phyloP scores from a whole-genome alignment of 176 grass and related monocot genomes.

The Hsuehochloa calcarea region DNA sequence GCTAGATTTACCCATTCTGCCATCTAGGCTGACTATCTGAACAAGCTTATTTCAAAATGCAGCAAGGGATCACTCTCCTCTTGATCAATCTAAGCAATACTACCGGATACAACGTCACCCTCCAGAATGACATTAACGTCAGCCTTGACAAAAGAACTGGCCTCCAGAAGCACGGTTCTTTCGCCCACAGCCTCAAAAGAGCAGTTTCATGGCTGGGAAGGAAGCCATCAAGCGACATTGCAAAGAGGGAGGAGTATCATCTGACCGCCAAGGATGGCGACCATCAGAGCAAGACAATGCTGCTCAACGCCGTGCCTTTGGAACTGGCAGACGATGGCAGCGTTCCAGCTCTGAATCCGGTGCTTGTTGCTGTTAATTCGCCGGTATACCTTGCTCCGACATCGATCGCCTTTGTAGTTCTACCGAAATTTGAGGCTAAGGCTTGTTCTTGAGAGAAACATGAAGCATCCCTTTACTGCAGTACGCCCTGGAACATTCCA shows the following conservation, averaged over 20 bases:
- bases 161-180: slow-evolving; percentile 29
- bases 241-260: slow-evolving; percentile 81
- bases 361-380: slow-evolving; percentile 31
- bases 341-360: slow-evolving; percentile 53
- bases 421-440: slow-evolving; percentile 85
- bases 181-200: slow-evolving; percentile 46
- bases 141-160: slow-evolving; percentile 27
- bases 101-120: slow-evolving; percentile 50
- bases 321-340: slow-evolving; percentile 50
- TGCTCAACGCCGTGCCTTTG: slow-evolving; percentile 67
- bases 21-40: neutral
- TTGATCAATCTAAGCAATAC: slow-evolving; percentile 87
- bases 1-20: neutral
- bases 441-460: slow-evolving; percentile 44
- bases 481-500: neutral
- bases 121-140: slow-evolving; percentile 70
- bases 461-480: neutral
- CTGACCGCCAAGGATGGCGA: slow-evolving; percentile 62
- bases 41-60: slow-evolving; percentile 27
- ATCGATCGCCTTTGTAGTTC: slow-evolving; percentile 73
- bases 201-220: slow-evolving; percentile 78
- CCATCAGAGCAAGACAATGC: slow-evolving; percentile 69
- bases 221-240: slow-evolving; percentile 32
- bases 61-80: slow-evolving; percentile 74
- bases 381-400: slow-evolving; percentile 53